A percentile compares a stretch with the other conserved stretches of the same genome.
phyloP scores from a whole-genome alignment of 139 green algal species.

The Mesostigma viride region DNA sequence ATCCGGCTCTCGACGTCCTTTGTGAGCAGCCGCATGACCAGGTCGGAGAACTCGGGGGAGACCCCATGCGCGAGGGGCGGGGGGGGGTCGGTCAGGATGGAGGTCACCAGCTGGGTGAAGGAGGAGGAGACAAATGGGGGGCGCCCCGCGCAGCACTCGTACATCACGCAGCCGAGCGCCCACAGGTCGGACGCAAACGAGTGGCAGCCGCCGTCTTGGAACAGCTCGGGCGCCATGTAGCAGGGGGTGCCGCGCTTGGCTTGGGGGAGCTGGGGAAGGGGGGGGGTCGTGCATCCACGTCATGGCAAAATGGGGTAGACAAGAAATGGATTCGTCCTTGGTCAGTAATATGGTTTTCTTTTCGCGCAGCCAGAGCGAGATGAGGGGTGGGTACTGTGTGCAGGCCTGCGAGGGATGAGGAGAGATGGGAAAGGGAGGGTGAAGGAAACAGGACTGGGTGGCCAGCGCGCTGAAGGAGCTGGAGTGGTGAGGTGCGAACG shows the following conservation, averaged over 20 bases:
- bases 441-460: too few relatives aligned
- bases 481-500: too few relatives aligned
- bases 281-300: too few relatives aligned
- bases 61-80: conserved; percentile 17
- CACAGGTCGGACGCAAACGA: conserved; percentile 78
- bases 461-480: too few relatives aligned
- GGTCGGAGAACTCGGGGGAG: conserved; percentile 49
- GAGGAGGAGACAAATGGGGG: conserved; percentile 71
- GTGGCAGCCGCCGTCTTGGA: conserved; percentile 63
- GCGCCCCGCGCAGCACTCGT: conserved; percentile 69
- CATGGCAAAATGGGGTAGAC: too few relatives aligned
- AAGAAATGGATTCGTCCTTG: too few relatives aligned
- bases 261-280: conserved; percentile 38
- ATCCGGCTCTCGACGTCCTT: conserved; percentile 60
- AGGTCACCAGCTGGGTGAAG: conserved; percentile 59
- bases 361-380: too few relatives aligned
- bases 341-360: too few relatives aligned
- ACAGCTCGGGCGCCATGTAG: conserved; percentile 94
- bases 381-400: too few relatives aligned
- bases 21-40: conserved; percentile 60
- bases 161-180: conserved; percentile 85
- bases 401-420: too few relatives aligned
- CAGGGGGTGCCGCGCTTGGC: conserved; percentile 67
- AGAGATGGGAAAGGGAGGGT: too few relatives aligned
- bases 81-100: conserved; percentile 27